Conservation (phyloP, 2,329 filamentous ascomycete genomes). For the Phaeoacremonium minimum region DNA sequence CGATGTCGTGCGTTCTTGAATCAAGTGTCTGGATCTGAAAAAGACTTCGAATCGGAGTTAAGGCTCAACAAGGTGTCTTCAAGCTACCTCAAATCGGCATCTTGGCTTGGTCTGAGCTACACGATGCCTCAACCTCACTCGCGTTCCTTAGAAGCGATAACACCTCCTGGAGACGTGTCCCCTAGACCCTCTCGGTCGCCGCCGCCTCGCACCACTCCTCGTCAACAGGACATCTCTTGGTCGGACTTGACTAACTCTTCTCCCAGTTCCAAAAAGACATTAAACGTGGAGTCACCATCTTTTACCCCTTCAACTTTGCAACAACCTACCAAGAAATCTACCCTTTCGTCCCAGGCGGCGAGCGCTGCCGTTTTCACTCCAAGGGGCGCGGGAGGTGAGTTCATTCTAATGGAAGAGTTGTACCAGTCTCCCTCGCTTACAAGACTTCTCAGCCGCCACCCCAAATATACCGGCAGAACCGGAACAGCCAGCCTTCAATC, state of each 20-base stretch:
- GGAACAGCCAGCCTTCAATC: slow-evolving; percentile 47
- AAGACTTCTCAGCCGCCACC: slow-evolving; percentile 23
- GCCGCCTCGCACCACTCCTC: no score
- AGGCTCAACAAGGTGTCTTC: no score
- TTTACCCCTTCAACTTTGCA: slow-evolving; percentile 68
- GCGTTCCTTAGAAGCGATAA: no score
- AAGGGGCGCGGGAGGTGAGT: slow-evolving; percentile 46
- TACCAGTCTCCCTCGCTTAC: background rate
- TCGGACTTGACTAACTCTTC: slow-evolving; percentile 5
- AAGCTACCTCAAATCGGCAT: no score
- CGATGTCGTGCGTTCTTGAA: no score
- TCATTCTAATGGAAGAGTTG: background rate
- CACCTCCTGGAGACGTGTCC: no score
- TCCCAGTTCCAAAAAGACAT: slow-evolving; percentile 62
- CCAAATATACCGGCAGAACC: slow-evolving; percentile 35
- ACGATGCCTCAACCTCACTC: no score
- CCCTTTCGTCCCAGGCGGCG: slow-evolving; percentile 86
- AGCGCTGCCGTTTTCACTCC: slow-evolving; percentile 84
- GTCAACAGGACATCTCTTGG: background rate
- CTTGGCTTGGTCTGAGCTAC: no score
- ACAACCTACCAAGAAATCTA: slow-evolving; percentile 59
- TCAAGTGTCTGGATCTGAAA: no score
- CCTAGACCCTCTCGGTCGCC: no score
- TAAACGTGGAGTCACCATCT: slow-evolving; percentile 94
- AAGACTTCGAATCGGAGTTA: no score